phyloP scores from a whole-genome alignment of 805 yeast genomes.

The Wickerhamiella hasegawae region DNA sequence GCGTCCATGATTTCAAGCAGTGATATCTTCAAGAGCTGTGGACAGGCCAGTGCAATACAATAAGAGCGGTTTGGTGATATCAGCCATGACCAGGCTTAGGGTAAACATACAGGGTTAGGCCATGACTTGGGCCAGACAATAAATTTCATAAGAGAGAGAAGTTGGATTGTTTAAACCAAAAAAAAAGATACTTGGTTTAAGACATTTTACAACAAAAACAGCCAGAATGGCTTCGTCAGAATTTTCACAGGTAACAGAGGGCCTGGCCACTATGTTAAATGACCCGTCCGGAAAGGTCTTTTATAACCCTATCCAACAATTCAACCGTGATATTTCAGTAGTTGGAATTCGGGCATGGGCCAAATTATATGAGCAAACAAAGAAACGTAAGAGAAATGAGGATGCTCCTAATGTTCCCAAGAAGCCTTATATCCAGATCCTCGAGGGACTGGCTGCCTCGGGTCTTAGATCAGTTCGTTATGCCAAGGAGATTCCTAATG shows the following conservation, averaged over 20 bases:
- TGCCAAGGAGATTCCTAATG: slow-evolving; percentile 75
- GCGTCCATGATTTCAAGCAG: too few species aligned
- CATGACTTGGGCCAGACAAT: too few species aligned
- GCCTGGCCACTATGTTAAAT: slow-evolving; percentile 66
- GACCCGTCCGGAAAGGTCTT: slow-evolving; percentile 76
- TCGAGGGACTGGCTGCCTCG: slow-evolving; percentile 90
- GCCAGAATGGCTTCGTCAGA: too few species aligned
- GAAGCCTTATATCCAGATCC: slow-evolving; percentile 41
- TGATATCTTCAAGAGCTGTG: too few species aligned
- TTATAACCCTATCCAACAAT: slow-evolving; percentile 93
- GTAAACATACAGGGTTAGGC: too few species aligned
- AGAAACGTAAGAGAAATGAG: slow-evolving; percentile 10
- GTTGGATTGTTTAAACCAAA: too few species aligned
- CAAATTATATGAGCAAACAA: slow-evolving; percentile 30
- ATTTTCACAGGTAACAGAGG: slow-evolving; percentile 48
- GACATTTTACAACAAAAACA: too few species aligned
- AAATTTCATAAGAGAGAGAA: too few species aligned
- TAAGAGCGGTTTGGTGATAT: too few species aligned
- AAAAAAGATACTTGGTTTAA: too few species aligned
- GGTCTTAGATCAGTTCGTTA: slow-evolving; percentile 90
- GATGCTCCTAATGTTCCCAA: slow-evolving; percentile 7
- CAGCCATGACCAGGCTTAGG: too few species aligned
- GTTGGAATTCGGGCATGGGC: slow-evolving; percentile 79
- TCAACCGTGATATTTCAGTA: slow-evolving; percentile 81
- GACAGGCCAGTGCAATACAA: too few species aligned